A percentile compares a stretch with the other conserved stretches of the same genome.
These are phyloP conservation scores for Chamaenerion angustifolium DNA, from an alignment of 345 rosid genomes.

Conservation along the genomic window DNA sequence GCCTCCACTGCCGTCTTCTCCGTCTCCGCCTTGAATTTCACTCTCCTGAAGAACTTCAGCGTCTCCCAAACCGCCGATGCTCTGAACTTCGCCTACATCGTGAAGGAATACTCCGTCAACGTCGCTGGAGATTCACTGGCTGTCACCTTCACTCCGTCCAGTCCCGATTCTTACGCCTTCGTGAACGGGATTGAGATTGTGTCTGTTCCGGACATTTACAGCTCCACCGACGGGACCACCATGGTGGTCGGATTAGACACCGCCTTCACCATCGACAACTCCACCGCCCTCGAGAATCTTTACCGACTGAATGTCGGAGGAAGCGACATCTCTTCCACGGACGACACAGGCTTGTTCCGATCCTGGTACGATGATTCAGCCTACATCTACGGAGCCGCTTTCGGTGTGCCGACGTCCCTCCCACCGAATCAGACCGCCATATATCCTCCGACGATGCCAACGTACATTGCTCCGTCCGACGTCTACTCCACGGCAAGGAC, in stretches of 20 bases:
- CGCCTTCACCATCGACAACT: conserved; percentile 5
- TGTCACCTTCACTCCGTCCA: conserved; percentile 13
- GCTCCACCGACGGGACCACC: conserved; percentile 9
- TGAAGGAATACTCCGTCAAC: conserved; percentile 19
- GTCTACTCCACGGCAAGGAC: conserved; percentile 11
- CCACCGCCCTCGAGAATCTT: conserved; percentile 11
- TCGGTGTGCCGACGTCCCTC: conserved; percentile 7
- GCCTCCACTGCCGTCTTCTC: conserved; percentile 45
- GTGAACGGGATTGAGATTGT: conserved; percentile 30
- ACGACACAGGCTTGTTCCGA: conserved; percentile 12
- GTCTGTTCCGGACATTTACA: conserved; percentile 16
- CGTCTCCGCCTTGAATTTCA: conserved; percentile 37
- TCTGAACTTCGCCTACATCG: conserved; percentile 34
- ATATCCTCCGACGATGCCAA: background rate
- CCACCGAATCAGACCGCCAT: background rate
- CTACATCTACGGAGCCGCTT: conserved; percentile 8
- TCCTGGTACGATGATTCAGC: conserved; percentile 19
- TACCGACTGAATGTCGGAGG: conserved; percentile 18
- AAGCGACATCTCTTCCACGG: conserved; percentile 3
- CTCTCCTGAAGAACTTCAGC: conserved; percentile 72
- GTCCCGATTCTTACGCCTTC: conserved; percentile 16
- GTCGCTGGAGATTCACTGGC: conserved; percentile 6
- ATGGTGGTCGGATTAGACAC: conserved; percentile 3
- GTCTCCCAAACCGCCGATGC: conserved; percentile 58
- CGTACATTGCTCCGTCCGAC: conserved; percentile 9